Evolutionary conservation across 2,329 filamentous ascomycete species (phyloP).

Genomic region (Ascochyta fabae): DNA sequence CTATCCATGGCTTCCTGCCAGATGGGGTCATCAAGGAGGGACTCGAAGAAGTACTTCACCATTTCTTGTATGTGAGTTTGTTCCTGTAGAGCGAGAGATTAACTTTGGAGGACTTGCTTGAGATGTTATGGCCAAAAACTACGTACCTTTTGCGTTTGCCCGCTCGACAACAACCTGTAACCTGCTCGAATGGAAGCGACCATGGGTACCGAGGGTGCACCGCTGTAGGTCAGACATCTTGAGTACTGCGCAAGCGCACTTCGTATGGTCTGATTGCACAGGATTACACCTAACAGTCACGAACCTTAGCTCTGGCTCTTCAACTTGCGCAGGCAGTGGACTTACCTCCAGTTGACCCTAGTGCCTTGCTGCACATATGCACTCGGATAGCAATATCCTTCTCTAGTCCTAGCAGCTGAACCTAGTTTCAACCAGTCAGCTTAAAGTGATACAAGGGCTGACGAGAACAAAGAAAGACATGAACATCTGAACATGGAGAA

Average conservation of each 20-base stretch:
- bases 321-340: background rate
- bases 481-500: too few species aligned
- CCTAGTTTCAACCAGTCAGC: too few species aligned
- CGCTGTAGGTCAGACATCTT: conserved; percentile 1
- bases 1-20: conserved; percentile 10
- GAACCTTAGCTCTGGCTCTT: background rate
- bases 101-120: too few species aligned
- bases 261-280: background rate
- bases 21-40: background rate
- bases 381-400: conserved; percentile 35
- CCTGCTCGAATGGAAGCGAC: conserved; percentile 46
- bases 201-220: conserved; percentile 44
- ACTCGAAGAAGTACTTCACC: background rate
- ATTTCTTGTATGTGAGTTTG: background rate
- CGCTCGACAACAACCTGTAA: conserved; percentile 30
- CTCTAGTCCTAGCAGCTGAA: conserved; percentile 28
- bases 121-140: too few species aligned
- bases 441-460: too few species aligned
- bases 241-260: background rate
- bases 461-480: too few species aligned
- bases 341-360: conserved; percentile 34
- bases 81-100: too few species aligned
- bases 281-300: background rate
- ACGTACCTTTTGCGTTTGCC: conserved; percentile 9
- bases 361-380: conserved; percentile 37